Percentiles rank a stretch among this genome's conserved stretches.
Evolutionary conservation across 2,329 filamentous ascomycete species (phyloP).

Genomic region (Aspergillus sp.): DNA sequence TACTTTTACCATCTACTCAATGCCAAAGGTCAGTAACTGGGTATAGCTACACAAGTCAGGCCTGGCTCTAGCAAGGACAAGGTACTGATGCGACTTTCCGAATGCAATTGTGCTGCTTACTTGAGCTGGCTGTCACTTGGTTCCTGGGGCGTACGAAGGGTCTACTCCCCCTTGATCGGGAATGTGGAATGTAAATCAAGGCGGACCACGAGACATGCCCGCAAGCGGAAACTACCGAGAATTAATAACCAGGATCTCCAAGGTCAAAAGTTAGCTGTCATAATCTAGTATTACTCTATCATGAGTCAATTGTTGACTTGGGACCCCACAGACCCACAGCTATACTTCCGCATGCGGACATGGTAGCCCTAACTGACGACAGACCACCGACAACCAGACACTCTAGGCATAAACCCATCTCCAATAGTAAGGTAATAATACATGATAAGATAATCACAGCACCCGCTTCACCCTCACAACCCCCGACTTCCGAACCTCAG

Average conservation of each 20-base stretch:
- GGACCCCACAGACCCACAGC: background rate
- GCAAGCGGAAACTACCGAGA: background rate
- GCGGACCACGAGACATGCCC: background rate
- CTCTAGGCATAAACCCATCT: background rate
- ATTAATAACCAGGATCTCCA: no score
- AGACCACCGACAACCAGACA: background rate
- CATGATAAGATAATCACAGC: background rate
- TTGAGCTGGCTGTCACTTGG: background rate
- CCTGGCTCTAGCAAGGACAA: background rate
- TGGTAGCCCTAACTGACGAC: background rate
- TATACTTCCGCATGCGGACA: background rate
- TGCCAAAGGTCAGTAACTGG: background rate
- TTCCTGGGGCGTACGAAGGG: background rate
- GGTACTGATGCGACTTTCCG: background rate
- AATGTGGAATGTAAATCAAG: background rate
- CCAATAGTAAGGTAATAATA: background rate
- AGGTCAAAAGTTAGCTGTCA: no score
- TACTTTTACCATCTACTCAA: background rate
- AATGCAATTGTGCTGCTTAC: background rate
- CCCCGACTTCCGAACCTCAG: slow-evolving; percentile 18
- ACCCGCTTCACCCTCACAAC: slow-evolving; percentile 13
- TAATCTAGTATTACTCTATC: no score
- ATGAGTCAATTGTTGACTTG: background rate
- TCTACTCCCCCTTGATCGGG: background rate
- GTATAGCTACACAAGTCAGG: background rate